These are phyloP conservation scores for Aspergillus sp. DNA, from an alignment of 2,329 filamentous ascomycete species.

Conservation along the genomic window DNA sequence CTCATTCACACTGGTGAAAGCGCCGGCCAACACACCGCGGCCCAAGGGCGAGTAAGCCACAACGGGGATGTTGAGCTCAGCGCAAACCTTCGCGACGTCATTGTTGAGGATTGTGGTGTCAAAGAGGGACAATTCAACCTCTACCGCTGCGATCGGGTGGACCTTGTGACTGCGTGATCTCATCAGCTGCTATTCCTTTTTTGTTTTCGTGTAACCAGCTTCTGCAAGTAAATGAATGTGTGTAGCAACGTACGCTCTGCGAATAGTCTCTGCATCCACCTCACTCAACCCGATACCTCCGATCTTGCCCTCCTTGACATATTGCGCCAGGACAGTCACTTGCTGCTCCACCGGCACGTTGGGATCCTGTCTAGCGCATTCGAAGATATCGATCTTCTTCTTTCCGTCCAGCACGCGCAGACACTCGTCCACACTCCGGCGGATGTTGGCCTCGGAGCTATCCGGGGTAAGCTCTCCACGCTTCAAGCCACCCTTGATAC, in stretches of 20 bases:
- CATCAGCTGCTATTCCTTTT: slow-evolving; percentile 33
- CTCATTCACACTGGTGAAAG: slow-evolving; percentile 50
- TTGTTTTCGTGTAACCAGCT: background rate
- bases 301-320: slow-evolving; percentile 47
- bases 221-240: background rate
- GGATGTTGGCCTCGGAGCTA: slow-evolving; percentile 56
- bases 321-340: slow-evolving; percentile 39
- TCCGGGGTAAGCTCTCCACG: slow-evolving; percentile 45
- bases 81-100: slow-evolving; percentile 58
- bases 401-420: slow-evolving; percentile 55
- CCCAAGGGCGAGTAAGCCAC: slow-evolving; percentile 63
- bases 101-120: slow-evolving; percentile 59
- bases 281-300: slow-evolving; percentile 48
- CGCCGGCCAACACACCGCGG: slow-evolving; percentile 56
- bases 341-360: slow-evolving; percentile 53
- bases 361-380: slow-evolving; percentile 59
- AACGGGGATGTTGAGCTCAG: slow-evolving; percentile 59
- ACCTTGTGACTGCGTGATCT: slow-evolving; percentile 44
- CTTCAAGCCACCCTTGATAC: slow-evolving; percentile 61
- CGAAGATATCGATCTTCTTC: slow-evolving; percentile 64
- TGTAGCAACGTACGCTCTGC: slow-evolving; percentile 36
- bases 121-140: slow-evolving; percentile 63
- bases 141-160: slow-evolving; percentile 59
- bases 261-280: slow-evolving; percentile 48
- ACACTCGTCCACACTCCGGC: slow-evolving; percentile 61